Base-by-base conservation (phyloP, 768 basidiomycete genomes). In the Gymnopilus junonius region DNA sequence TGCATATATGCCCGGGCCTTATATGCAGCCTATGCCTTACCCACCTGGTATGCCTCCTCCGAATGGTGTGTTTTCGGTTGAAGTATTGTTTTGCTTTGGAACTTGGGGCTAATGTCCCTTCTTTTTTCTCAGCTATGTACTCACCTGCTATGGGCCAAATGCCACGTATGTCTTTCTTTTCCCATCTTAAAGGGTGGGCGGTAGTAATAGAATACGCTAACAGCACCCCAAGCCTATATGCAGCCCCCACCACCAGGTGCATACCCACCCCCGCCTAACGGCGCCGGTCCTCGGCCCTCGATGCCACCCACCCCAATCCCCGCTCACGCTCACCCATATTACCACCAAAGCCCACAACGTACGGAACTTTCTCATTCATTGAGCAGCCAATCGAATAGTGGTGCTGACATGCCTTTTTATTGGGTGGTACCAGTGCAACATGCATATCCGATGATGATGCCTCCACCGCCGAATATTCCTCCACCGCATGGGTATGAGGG, bases 361-460 rank as follows among this genome's bases (percentile, higher is more conserved):
- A 82, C 50, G 76, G 69, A 56, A 66, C 69, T 54, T 61, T 62
- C 59, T 58, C 51, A 69, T 15, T 21, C 10, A 2, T 34, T 46
- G 8, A 11, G 12, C 39, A 40, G 34, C n/a, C n/a, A n/a, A n/a
- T n/a, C n/a, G n/a, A n/a, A 53, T 55, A 67, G 59, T 74, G 65
- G 59, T 75, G 66, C 56, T 53, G 69, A 72, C 66, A 71, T 75
- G 67, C 70, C n/a, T 79, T 69, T 77, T 65, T 76, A 70, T 46
- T 67, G 34, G 40, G 20, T 64, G 61, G 59, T 67, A 71, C 65
- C 77, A 95, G 93, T 94, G 74, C 88, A 89, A 76, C 93, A 94
- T 69, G 91, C 93, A 34, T 95, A 94, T 74, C 89, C 85, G n/a
- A 92, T 93, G 90, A 94, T 94, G 92, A 93, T 93, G 90, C 90